Conservation (phyloP, 2,329 filamentous ascomycete species). For the Sporothrix phasma region DNA sequence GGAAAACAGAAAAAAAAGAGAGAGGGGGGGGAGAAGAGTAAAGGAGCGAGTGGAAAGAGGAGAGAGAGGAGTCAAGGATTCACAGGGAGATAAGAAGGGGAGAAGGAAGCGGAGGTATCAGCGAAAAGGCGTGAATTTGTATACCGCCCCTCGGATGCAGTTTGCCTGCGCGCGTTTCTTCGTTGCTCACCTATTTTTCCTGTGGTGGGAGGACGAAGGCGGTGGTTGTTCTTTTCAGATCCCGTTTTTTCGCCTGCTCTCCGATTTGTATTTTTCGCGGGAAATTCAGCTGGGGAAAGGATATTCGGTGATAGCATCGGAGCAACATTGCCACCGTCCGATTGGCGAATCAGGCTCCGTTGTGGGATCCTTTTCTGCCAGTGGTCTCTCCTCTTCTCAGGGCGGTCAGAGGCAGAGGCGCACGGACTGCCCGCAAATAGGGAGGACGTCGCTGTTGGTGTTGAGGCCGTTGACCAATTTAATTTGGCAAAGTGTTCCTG, state of each 20-base stretch:
- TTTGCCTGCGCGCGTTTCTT: background rate
- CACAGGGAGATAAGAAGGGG: background rate
- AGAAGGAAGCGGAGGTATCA: background rate
- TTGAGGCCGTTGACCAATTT: background rate
- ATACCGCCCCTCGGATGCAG: slow-evolving; percentile 1
- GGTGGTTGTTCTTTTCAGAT: background rate
- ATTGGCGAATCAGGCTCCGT: slow-evolving; percentile 10
- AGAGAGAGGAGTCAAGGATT: background rate
- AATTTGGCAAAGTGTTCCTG: background rate
- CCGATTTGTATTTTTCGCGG: background rate
- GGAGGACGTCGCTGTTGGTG: background rate
- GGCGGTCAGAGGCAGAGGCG: background rate
- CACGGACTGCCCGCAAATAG: background rate
- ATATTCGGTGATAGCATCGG: slow-evolving; percentile 18
- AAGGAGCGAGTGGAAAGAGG: background rate
- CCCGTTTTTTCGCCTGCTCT: background rate
- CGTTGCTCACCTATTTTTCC: background rate
- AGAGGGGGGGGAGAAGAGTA: background rate
- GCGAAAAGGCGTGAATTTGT: slow-evolving; percentile 9
- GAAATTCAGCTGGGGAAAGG: background rate
- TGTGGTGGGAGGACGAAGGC: background rate
- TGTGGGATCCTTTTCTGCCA: background rate
- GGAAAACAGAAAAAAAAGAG: background rate
- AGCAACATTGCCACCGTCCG: slow-evolving; percentile 9
- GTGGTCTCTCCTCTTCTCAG: background rate